Evolutionary conservation across 2,329 filamentous ascomycete species (phyloP), one percentile per base, ranked within the genome.

Genomic region (Westerdykella sp.): DNA sequence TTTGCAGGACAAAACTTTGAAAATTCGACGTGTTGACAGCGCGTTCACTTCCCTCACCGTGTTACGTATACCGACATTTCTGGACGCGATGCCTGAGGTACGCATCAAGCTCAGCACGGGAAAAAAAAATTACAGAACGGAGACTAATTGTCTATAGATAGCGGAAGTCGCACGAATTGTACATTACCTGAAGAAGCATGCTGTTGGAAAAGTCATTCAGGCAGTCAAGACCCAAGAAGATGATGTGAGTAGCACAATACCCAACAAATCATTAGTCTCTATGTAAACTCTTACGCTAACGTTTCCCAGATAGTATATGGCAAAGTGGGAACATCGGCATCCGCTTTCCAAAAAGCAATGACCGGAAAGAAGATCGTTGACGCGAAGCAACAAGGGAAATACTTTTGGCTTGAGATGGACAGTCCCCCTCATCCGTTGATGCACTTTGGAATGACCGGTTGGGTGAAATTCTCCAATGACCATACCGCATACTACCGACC

Each of bases 341-440:
- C 78, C 0, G 84, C 83, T 23, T 89, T 98, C 49, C 74, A 86
- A 54, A 76, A 79, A 42, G 81, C 84, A 1, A 73, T 96, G 59
- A 76, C 76, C 3, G 88, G 87, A 4, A 91, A 85, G 59, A 87
- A 81, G 59, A 80, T 85, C 25, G 56, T 77, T 34, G 77, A 75
- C 42, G 86, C 85, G 4, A 86, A 85, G 4, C 88, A 85, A 46
- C 93, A 96, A 64, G 93, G 93, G 9, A 98, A 97, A 76, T 97
- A 97, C 63, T 97, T 98, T 66, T 98, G 93, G 75, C 74, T 97
- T 16, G 82, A 87, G 31, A 85, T 87, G 78, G 77, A 79, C 21
- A 76, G 78, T 9, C 78, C 87, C 10, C 90, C 91, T 1, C 93
- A 97, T 67, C 79, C 86, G 0, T 80, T 97, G 23, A 88, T 95